A percentile compares a stretch with the other conserved stretches of the same genome.
Evolutionary conservation across 148 eudicot species (phyloP).

Genomic region (Arbutus unedo): DNA sequence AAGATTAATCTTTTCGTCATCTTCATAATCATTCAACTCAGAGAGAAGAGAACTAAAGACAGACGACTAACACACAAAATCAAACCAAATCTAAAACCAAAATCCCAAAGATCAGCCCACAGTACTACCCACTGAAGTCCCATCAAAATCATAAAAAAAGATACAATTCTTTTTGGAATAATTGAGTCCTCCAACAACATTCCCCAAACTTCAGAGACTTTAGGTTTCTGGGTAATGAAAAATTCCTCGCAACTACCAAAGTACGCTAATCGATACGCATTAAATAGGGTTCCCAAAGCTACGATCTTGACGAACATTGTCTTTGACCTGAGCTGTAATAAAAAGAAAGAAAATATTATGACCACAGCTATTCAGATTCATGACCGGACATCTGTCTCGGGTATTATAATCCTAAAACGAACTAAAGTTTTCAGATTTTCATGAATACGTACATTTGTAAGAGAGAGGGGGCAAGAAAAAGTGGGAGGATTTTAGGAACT

Average conservation of each 20-base stretch:
- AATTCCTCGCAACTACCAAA: conserved; percentile 30
- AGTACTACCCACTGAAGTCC: not conserved
- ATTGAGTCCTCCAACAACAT: conserved; percentile 18
- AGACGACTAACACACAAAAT: conserved; percentile 26
- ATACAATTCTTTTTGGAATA: conserved; percentile 23
- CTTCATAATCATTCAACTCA: conserved; percentile 14
- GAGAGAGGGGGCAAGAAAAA: not conserved
- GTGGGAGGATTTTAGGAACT: not conserved
- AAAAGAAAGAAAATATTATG: not conserved
- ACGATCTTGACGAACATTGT: conserved; percentile 18
- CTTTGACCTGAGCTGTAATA: conserved; percentile 20
- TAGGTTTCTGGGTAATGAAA: conserved; percentile 22
- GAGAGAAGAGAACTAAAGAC: conserved; percentile 11
- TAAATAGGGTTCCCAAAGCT: conserved; percentile 18
- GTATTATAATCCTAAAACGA: too few relatives aligned
- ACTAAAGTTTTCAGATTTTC: not conserved
- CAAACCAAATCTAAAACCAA: conserved; percentile 21
- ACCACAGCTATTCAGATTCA: too few relatives aligned
- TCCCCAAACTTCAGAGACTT: conserved; percentile 5
- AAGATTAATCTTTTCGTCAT: conserved; percentile 4
- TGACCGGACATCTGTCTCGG: too few relatives aligned
- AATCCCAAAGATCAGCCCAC: conserved; percentile 22
- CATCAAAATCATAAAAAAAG: conserved; percentile 29
- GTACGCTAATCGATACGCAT: conserved; percentile 41
- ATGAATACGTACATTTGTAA: not conserved